Evolutionary conservation across 2,329 filamentous ascomycete genomes (phyloP).

Genomic region (Colletotrichum karsti): DNA sequence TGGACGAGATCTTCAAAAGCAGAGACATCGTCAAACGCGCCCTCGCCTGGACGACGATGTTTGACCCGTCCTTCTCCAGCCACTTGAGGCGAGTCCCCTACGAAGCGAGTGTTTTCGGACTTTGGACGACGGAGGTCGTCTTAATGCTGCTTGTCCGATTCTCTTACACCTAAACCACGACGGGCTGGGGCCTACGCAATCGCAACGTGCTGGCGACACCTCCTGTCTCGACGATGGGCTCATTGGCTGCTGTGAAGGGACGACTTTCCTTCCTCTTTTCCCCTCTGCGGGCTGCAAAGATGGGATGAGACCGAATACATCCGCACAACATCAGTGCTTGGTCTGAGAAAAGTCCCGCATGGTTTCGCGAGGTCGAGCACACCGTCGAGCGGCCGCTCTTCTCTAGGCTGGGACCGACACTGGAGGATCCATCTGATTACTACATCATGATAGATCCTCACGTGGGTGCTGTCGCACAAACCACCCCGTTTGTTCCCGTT

Average conservation of each 20-base stretch:
- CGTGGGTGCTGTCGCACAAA: slow-evolving; percentile 9
- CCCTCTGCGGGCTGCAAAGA: neutral
- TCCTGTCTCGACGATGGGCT: slow-evolving; percentile 16
- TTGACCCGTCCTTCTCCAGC: slow-evolving; percentile 17
- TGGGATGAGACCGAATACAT: neutral
- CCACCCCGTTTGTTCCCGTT: neutral
- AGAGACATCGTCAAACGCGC: slow-evolving; percentile 21
- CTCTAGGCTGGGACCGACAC: neutral
- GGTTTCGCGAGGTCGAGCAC: neutral
- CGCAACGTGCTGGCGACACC: slow-evolving; percentile 15
- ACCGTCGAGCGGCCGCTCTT: neutral
- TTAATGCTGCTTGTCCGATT: slow-evolving; percentile 15
- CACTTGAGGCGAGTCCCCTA: slow-evolving; percentile 15
- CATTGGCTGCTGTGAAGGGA: neutral
- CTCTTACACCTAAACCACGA: neutral
- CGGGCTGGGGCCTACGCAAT: slow-evolving; percentile 1
- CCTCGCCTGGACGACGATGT: neutral
- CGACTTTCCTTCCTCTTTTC: neutral
- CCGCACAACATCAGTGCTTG: neutral
- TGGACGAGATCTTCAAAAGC: neutral
- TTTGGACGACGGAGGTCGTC: slow-evolving; percentile 17
- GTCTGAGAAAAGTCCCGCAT: neutral
- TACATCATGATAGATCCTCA: slow-evolving; percentile 6
- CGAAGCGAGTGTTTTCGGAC: slow-evolving; percentile 5
- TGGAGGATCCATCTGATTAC: slow-evolving; percentile 16